Evolutionary conservation across 2,329 filamentous ascomycete genomes (phyloP).

Genomic region (Onygena corvina): DNA sequence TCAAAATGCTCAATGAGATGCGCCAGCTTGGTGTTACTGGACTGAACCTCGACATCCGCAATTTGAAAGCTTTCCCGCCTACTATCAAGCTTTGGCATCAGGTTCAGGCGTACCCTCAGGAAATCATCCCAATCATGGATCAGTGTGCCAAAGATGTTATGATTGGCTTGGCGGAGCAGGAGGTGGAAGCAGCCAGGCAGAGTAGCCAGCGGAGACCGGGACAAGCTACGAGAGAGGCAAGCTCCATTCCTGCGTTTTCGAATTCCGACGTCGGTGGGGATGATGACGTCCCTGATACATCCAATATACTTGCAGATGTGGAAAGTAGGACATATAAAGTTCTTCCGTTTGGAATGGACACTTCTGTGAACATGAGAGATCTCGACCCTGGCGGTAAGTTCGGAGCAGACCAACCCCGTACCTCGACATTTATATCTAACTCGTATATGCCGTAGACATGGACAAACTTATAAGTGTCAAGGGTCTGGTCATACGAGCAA

Average conservation of each 20-base stretch:
- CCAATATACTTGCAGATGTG: slow-evolving; percentile 66
- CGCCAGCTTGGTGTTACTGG: slow-evolving; percentile 69
- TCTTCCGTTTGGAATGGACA: slow-evolving; percentile 76
- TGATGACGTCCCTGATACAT: slow-evolving; percentile 36
- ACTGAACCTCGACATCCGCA: slow-evolving; percentile 76
- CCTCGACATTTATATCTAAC: slow-evolving; percentile 19
- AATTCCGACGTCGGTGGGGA: slow-evolving; percentile 61
- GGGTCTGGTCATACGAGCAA: slow-evolving; percentile 88
- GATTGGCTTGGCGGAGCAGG: slow-evolving; percentile 72
- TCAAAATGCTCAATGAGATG: slow-evolving; percentile 81
- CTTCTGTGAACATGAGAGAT: slow-evolving; percentile 80
- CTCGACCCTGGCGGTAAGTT: slow-evolving; percentile 65
- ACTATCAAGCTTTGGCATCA: slow-evolving; percentile 94
- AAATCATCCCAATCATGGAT: slow-evolving; percentile 95
- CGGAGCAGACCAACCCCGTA: no score
- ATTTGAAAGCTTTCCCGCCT: slow-evolving; percentile 83
- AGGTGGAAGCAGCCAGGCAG: slow-evolving; percentile 58
- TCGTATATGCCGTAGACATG: slow-evolving; percentile 55
- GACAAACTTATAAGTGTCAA: slow-evolving; percentile 93
- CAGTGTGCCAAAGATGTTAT: slow-evolving; percentile 86
- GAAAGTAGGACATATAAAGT: slow-evolving; percentile 72
- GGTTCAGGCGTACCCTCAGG: slow-evolving; percentile 82
- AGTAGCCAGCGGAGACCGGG: slow-evolving; percentile 35
- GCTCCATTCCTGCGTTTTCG: slow-evolving; percentile 64
- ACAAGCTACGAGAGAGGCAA: slow-evolving; percentile 42